Evolutionary conservation across 176 grass and related monocot genomes (phyloP).

Genomic region (Bolboschoenus planiculmis): DNA sequence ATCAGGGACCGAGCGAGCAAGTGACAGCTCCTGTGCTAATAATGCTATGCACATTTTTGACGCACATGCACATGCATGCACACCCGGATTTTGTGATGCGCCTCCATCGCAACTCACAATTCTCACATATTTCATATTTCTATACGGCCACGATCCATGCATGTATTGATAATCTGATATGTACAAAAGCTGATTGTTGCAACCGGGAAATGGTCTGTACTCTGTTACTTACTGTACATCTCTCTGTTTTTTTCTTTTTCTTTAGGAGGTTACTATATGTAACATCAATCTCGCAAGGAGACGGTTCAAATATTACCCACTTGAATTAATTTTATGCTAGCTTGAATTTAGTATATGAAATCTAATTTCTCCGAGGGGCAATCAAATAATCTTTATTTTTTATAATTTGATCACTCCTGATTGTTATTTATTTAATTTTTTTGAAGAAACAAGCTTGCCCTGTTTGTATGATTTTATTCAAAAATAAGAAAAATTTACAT

Average conservation of each 20-base stretch:
- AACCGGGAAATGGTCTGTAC: not conserved
- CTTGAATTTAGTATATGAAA: too few species aligned
- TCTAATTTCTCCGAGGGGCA: too few species aligned
- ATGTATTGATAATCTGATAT: not conserved
- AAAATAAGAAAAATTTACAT: too few species aligned
- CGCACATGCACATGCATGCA: conserved; percentile 14
- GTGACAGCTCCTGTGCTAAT: conserved; percentile 8
- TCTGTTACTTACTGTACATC: not conserved
- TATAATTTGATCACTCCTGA: too few species aligned
- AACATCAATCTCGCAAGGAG: not conserved
- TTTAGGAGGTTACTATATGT: not conserved
- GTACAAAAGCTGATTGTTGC: not conserved
- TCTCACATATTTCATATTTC: not conserved
- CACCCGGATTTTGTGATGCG: conserved; percentile 1
- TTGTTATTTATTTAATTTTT: too few species aligned
- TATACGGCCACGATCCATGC: conserved; percentile 16
- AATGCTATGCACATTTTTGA: not conserved
- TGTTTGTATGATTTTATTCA: too few species aligned
- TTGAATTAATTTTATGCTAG: too few species aligned
- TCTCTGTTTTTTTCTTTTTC: too few species aligned
- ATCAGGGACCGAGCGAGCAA: not conserved
- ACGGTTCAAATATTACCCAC: too few species aligned
- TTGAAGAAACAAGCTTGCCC: too few species aligned
- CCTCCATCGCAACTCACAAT: not conserved
- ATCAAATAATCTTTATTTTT: too few species aligned